Conservation (phyloP, 352 stramenopile species). For the Pythium rishiriense region DNA sequence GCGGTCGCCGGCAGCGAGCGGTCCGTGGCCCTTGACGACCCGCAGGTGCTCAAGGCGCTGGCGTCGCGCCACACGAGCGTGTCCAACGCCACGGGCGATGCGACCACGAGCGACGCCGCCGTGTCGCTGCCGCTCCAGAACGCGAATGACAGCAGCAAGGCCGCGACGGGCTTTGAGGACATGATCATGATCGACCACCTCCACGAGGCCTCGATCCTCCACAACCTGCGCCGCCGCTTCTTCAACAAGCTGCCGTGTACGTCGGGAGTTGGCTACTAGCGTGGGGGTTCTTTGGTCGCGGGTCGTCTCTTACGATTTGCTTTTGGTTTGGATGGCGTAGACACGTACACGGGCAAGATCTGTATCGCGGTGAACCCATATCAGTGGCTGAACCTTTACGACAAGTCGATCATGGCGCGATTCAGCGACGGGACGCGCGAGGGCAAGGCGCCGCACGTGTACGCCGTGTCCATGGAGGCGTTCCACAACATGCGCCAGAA, state of each 20-base stretch:
- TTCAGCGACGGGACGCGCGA: conserved; percentile 78
- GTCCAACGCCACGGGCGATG: conserved; percentile 25
- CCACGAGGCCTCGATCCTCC: conserved; percentile 85
- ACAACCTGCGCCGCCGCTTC: conserved; percentile 79
- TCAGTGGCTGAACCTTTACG: conserved; percentile 85
- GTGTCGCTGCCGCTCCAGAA: conserved; percentile 73
- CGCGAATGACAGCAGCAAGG: conserved; percentile 39
- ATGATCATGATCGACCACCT: conserved; percentile 89
- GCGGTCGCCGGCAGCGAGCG: conserved; percentile 56
- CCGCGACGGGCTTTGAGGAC: conserved; percentile 70
- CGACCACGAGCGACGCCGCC: neutral
- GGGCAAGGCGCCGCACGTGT: conserved; percentile 80
- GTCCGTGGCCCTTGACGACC: conserved; percentile 54
- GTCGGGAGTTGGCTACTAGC: neutral
- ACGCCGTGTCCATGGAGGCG: conserved; percentile 85
- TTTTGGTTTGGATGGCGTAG: conserved; percentile 27
- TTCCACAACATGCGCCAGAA: conserved; percentile 80
- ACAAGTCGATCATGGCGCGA: conserved; percentile 60
- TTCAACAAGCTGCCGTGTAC: conserved; percentile 79
- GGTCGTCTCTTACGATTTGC: neutral
- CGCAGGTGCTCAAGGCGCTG: conserved; percentile 54
- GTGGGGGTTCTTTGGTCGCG: no score
- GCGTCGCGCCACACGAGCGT: conserved; percentile 66
- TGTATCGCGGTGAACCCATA: conserved; percentile 90
- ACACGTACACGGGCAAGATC: conserved; percentile 88